These are phyloP conservation scores for Bipolaris victoriae DNA, from an alignment of 2,329 filamentous ascomycete genomes.

Conservation along the genomic window DNA sequence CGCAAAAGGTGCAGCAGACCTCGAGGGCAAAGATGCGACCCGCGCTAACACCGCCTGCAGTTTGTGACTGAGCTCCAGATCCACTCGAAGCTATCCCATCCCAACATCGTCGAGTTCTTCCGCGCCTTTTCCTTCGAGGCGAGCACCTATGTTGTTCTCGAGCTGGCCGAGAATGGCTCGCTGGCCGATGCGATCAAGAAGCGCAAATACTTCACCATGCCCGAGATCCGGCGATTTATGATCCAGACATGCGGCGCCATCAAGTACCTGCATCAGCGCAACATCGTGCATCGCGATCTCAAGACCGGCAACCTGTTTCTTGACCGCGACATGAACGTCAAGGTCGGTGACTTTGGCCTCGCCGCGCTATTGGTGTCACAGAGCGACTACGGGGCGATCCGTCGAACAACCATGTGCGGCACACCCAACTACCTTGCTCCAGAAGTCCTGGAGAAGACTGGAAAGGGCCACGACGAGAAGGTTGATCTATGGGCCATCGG, in stretches of 20 bases:
- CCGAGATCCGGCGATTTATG: constrained; percentile 91
- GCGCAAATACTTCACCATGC: constrained; percentile 86
- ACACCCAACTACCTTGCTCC: constrained; percentile 99
- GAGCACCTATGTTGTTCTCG: constrained; percentile 91
- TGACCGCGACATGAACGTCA: constrained; percentile 93
- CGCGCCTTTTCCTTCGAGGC: constrained; percentile 89
- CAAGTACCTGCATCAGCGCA: constrained; percentile 95
- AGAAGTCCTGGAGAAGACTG: constrained; percentile 92
- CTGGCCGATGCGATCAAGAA: constrained; percentile 98
- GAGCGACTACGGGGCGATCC: constrained; percentile 79
- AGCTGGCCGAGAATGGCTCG: constrained; percentile 93
- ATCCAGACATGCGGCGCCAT: constrained; percentile 96
- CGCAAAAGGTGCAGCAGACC: constrained; percentile 71
- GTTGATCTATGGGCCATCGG: constrained; percentile 98
- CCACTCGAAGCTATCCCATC: constrained; percentile 95
- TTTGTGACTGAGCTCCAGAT: constrained; percentile 89
- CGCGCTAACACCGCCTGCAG: constrained; percentile 50
- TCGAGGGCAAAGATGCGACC: not conserved
- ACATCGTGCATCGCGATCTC: constrained; percentile 93
- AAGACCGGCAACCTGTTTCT: constrained; percentile 99
- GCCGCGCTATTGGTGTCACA: constrained; percentile 90
- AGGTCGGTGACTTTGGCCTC: constrained; percentile 95
- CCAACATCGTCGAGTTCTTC: constrained; percentile 94
- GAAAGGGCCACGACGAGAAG: constrained; percentile 94
- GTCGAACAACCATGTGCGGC: constrained; percentile 91